Evolutionary conservation across 2,329 filamentous ascomycete genomes (phyloP).

Genomic region (Venturia pyrina): DNA sequence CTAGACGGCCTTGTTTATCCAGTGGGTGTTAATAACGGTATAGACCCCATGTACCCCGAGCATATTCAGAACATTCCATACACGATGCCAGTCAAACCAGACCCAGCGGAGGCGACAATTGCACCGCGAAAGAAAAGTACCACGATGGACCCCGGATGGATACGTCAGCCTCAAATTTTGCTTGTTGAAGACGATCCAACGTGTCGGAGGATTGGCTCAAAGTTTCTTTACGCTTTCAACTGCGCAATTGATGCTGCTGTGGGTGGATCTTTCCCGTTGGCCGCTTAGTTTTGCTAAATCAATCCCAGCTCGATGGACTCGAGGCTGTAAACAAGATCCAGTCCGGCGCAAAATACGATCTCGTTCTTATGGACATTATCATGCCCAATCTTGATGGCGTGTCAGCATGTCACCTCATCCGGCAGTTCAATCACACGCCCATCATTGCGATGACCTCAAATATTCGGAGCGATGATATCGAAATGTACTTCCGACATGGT

Average conservation of each 20-base stretch:
- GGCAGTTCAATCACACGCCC: conserved; percentile 74
- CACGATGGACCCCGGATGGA: conserved; percentile 54
- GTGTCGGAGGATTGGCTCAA: conserved; percentile 55
- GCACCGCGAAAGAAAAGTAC: conserved; percentile 47
- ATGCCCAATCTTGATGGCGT: conserved; percentile 96
- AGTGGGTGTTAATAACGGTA: conserved; percentile 80
- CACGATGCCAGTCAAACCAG: conserved; percentile 56
- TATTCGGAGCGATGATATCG: conserved; percentile 90
- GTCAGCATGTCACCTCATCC: conserved; percentile 85
- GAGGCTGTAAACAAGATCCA: conserved; percentile 85
- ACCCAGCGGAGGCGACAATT: conserved; percentile 33
- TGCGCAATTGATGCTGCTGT: conserved; percentile 55
- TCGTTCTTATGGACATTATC: conserved; percentile 58
- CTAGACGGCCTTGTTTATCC: conserved; percentile 75
- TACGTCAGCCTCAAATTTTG: conserved; percentile 65
- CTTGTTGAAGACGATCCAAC: conserved; percentile 76
- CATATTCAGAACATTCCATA: conserved; percentile 94
- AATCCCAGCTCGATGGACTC: conserved; percentile 63
- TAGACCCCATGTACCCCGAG: conserved; percentile 89
- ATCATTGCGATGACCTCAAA: conserved; percentile 99
- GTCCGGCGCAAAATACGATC: conserved; percentile 51
- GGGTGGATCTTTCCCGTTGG: conserved; percentile 24
- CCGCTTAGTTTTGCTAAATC: conserved; percentile 20
- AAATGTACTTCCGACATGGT: conserved; percentile 96
- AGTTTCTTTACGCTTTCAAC: conserved; percentile 55